Evolutionary conservation across 164 flowering plant genomes (phyloP).

Genomic region (Annona squamosa): DNA sequence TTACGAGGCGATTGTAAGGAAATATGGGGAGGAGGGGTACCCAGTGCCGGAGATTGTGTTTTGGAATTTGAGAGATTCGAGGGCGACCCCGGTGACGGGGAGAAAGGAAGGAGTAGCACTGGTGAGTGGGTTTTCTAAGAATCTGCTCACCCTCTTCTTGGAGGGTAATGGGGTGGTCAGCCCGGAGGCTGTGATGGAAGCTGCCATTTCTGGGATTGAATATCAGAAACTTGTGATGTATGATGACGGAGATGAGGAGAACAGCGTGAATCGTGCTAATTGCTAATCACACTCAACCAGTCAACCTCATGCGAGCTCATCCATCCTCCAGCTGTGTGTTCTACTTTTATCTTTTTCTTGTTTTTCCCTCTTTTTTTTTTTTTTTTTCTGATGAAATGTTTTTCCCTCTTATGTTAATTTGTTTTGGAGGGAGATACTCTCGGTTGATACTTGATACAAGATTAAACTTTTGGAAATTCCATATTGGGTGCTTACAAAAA

Average conservation of each 20-base stretch:
- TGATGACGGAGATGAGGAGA: slow-evolving; percentile 28
- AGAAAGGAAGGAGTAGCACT: slow-evolving; percentile 39
- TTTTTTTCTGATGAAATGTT: not conserved
- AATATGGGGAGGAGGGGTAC: slow-evolving; percentile 28
- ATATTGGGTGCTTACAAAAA: no score
- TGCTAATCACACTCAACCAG: no score
- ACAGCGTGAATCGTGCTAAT: not conserved
- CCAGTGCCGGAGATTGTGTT: slow-evolving; percentile 45
- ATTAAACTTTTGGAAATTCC: no score
- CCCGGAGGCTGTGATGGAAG: slow-evolving; percentile 34
- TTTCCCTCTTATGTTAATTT: not conserved
- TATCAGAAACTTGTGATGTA: slow-evolving; percentile 30
- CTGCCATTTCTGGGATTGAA: slow-evolving; percentile 30
- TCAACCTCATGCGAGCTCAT: no score
- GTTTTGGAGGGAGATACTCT: no score
- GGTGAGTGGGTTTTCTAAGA: slow-evolving; percentile 55
- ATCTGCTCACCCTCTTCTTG: slow-evolving; percentile 37
- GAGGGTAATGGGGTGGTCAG: slow-evolving; percentile 28
- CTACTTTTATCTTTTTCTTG: no score
- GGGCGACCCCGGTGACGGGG: slow-evolving; percentile 34
- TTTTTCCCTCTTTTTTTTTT: no score
- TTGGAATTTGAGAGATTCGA: slow-evolving; percentile 42
- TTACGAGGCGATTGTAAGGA: slow-evolving; percentile 32
- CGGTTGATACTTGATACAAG: no score
- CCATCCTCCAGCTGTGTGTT: no score